Conservation (phyloP, 495 filamentous ascomycete genomes). For the Chaetomidium leptoderma region DNA sequence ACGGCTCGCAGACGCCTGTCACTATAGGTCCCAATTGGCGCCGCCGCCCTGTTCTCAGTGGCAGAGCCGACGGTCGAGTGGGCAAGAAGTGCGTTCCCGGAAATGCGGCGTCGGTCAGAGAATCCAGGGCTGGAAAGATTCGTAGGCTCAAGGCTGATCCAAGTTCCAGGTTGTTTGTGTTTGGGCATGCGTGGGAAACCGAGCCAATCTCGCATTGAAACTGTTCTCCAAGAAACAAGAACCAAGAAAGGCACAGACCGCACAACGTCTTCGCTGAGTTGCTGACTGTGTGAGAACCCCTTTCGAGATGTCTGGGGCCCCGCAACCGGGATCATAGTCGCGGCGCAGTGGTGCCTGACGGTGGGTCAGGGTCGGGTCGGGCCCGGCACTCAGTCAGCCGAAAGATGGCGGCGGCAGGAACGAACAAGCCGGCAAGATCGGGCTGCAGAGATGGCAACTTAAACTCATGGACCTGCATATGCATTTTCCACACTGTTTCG, state of each 20-base stretch:
- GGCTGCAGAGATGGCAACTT: background rate
- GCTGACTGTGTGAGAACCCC: too few relatives aligned
- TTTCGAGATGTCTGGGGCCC: background rate
- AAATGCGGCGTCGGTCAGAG: constrained; percentile 9
- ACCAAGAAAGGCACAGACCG: background rate
- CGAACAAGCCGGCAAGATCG: background rate
- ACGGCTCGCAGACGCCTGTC: background rate
- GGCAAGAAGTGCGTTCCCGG: background rate
- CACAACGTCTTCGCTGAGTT: background rate
- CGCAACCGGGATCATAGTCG: background rate
- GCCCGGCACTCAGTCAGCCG: background rate
- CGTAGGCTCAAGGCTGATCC: constrained; percentile 6
- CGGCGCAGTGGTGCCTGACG: constrained; percentile 14
- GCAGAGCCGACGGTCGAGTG: background rate
- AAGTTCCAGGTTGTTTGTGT: too few relatives aligned
- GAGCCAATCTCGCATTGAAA: background rate
- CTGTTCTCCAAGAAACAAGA: background rate
- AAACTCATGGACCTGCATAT: background rate
- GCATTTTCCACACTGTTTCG: too few relatives aligned
- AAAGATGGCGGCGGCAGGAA: constrained; percentile 7
- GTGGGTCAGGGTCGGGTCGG: constrained; percentile 4
- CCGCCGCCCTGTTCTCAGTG: background rate
- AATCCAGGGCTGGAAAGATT: background rate
- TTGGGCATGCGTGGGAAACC: constrained; percentile 4
- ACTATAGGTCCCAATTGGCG: background rate